Base-by-base conservation (phyloP, 2,329 filamentous ascomycete genomes). In the Venturia asperata region DNA sequence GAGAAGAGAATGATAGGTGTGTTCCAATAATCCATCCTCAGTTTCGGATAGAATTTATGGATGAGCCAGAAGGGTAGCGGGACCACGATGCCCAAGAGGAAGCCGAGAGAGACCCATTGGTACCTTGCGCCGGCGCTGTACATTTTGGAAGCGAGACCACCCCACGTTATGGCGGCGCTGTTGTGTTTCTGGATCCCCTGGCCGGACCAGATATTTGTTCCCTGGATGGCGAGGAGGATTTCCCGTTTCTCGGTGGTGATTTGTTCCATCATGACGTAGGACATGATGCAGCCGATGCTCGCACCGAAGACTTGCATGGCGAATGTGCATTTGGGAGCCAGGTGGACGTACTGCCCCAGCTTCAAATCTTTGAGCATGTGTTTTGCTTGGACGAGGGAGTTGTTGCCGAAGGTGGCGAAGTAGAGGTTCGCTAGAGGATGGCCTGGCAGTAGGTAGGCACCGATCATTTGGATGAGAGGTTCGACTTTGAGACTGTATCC, bases 181-280 rank as follows among this genome's bases (percentile, higher is more conserved):
- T 80, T 80, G 70, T 75, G 77, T 2, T 70, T 70, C 68, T 81
- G 79, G 3, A 80, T 72, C 43, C 76, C 74, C 10, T 77, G 75
- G 21, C 79, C 79, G 27, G 75, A 78, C 79, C 79, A 81, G 43
- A 78, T 74, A 63, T 75, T 76, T 41, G 74, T 75, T 5, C 77
- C 79, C 55, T 79, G 68, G 11, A 77, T 73, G 37, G 76, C 72
- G 17, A 74, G 66, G 3, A 80, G 72, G 42, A 79, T 74, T 3
- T 77, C 74, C 3, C 74, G 70, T 64, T 80, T 77, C 64, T 77
- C 74, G 15, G 70, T 71, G 0, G 78, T 74, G 65, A 80, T 79
- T 49, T 72, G 76, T 66, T 74, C 74, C 77, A 80, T 80, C 70
- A 80, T 76, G 24, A 76, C 71, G 63, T 77, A 80, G 67, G 80